These are phyloP conservation scores for Candida argentea DNA, from an alignment of 805 yeast species.

Conservation along the genomic window DNA sequence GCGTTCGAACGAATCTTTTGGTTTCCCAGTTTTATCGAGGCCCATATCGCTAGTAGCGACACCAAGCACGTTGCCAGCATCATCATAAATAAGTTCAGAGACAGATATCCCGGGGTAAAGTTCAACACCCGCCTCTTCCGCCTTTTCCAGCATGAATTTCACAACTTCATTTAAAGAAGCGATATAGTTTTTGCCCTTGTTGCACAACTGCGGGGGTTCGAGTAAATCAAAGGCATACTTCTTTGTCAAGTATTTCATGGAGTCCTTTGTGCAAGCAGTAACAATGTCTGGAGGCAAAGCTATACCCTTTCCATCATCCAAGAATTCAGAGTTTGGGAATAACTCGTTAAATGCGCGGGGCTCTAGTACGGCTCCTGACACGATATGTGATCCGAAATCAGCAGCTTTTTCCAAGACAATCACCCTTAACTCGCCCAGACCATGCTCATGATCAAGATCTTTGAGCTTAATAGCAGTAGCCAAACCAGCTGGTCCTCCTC, in stretches of 20 bases:
- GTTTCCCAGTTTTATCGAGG: constrained; percentile 59
- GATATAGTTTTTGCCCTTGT: constrained; percentile 73
- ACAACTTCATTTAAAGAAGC: constrained; percentile 77
- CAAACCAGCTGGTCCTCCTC: constrained; percentile 97
- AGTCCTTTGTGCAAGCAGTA: constrained; percentile 67
- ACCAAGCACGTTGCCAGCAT: constrained; percentile 60
- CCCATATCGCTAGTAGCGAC: constrained; percentile 96
- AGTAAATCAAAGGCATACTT: constrained; percentile 64
- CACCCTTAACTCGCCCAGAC: constrained; percentile 64
- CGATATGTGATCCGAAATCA: constrained; percentile 85
- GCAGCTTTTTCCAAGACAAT: constrained; percentile 87
- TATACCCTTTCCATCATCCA: constrained; percentile 43
- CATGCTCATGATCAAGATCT: constrained; percentile 64
- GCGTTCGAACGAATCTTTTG: constrained; percentile 79
- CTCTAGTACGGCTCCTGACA: constrained; percentile 91
- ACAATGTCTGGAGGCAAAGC: constrained; percentile 70
- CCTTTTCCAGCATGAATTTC: constrained; percentile 73
- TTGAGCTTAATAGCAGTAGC: constrained; percentile 87
- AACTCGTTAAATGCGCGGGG: constrained; percentile 82
- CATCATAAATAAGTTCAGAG: constrained; percentile 56
- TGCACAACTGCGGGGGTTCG: constrained; percentile 86
- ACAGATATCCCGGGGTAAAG: constrained; percentile 87
- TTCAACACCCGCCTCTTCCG: constrained; percentile 91
- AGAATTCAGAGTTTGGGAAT: constrained; percentile 60
- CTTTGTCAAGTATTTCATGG: constrained; percentile 58